These are phyloP conservation scores for Wallacemonas sp. DNA, from an alignment of 208 protist species.

Conservation along the genomic window DNA sequence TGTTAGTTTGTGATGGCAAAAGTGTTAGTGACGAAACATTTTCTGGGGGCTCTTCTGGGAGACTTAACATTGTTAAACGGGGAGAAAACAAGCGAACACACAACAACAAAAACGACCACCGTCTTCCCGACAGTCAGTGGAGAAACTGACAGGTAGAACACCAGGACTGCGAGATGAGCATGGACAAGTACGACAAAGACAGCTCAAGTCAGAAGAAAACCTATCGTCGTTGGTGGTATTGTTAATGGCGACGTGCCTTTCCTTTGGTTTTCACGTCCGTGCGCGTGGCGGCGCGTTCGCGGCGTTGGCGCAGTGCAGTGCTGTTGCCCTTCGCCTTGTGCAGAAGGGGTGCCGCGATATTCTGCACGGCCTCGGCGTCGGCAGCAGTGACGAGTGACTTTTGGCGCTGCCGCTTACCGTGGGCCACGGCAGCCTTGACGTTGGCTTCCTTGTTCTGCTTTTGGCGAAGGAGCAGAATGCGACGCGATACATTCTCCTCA, in stretches of 20 bases:
- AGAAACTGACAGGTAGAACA: too few species aligned
- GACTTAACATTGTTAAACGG: too few species aligned
- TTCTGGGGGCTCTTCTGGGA: too few species aligned
- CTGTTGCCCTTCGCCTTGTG: conserved; percentile 31
- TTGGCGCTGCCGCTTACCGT: conserved; percentile 47
- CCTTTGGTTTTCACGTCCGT: conserved; percentile 30
- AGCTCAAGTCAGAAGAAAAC: too few species aligned
- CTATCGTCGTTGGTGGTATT: background rate
- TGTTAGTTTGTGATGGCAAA: too few species aligned
- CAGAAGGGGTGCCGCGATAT: conserved; percentile 41
- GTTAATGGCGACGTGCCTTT: conserved; percentile 21
- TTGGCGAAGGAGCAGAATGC: conserved; percentile 73
- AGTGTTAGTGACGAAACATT: too few species aligned
- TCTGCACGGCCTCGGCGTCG: conserved; percentile 40
- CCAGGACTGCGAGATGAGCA: too few species aligned
- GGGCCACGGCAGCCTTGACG: conserved; percentile 62
- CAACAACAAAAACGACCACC: too few species aligned
- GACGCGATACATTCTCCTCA: conserved; percentile 69
- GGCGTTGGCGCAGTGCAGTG: conserved; percentile 36
- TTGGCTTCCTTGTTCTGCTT: conserved; percentile 64
- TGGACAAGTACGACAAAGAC: too few species aligned
- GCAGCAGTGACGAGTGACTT: conserved; percentile 24
- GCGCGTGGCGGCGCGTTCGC: conserved; percentile 28
- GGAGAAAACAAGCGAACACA: too few species aligned
- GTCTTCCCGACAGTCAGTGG: too few species aligned